A percentile compares a stretch with the other conserved stretches of the same genome.
Conservation (phyloP, 2,329 filamentous ascomycete genomes). For the Pseudogymnoascus sp. region DNA sequence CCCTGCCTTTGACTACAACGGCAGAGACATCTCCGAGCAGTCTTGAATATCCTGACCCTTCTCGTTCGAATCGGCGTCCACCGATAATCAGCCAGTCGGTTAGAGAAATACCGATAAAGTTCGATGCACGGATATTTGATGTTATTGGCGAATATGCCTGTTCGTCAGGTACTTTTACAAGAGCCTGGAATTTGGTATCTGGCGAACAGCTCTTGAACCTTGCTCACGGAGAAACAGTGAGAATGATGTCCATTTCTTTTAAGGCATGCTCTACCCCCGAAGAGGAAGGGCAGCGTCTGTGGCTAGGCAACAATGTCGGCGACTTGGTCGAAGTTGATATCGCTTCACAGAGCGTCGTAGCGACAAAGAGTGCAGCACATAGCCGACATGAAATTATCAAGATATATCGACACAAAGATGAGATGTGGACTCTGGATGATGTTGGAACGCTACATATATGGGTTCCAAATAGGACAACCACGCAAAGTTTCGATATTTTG, state of each 20-base stretch:
- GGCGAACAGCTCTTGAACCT: conserved; percentile 76
- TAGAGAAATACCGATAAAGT: conserved; percentile 67
- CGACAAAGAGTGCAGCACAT: conserved; percentile 63
- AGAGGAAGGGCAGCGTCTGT: conserved; percentile 72
- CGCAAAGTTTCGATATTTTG: conserved; percentile 67
- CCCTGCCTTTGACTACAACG: neutral
- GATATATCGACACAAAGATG: conserved; percentile 77
- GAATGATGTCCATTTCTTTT: conserved; percentile 73
- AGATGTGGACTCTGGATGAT: conserved; percentile 92
- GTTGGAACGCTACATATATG: conserved; percentile 80
- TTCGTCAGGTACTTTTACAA: conserved; percentile 76
- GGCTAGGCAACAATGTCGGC: conserved; percentile 83
- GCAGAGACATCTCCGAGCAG: neutral
- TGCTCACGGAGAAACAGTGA: conserved; percentile 75
- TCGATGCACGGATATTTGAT: conserved; percentile 75
- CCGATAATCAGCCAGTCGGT: conserved; percentile 42
- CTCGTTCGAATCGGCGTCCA: conserved; percentile 74
- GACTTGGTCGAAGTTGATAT: conserved; percentile 89
- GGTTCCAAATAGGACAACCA: conserved; percentile 63
- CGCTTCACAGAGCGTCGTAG: conserved; percentile 58
- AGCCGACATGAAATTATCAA: conserved; percentile 70
- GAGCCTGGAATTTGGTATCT: conserved; percentile 77
- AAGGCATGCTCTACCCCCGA: conserved; percentile 71
- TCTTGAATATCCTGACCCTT: conserved; percentile 69
- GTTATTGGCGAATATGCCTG: conserved; percentile 83